Conservation (phyloP, 2,329 filamentous ascomycete species). For the Monilinia aucupariae region DNA sequence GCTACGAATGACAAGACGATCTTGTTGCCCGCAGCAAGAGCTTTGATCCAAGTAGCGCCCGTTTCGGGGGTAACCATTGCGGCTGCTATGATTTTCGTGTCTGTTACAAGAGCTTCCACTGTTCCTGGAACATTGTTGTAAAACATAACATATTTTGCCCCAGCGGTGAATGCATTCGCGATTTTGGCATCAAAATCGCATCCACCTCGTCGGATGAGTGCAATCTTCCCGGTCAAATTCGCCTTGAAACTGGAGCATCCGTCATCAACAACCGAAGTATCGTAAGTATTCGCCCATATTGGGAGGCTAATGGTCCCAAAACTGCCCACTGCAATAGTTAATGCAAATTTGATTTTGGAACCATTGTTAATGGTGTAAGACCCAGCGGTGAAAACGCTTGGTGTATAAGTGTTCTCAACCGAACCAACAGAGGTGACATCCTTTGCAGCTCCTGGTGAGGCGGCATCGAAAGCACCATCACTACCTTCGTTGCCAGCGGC, state of each 20-base stretch:
- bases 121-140: neutral
- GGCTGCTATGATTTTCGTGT: neutral
- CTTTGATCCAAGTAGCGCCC: neutral
- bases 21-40: neutral
- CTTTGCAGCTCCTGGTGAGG: neutral
- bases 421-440: neutral
- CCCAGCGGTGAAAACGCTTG: too few species aligned
- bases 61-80: neutral
- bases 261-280: constrained; percentile 6
- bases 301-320: neutral
- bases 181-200: constrained; percentile 16
- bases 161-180: neutral
- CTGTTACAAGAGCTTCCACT: neutral
- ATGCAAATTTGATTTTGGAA: neutral
- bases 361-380: neutral
- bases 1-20: neutral
- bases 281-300: neutral
- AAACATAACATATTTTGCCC: constrained; percentile 9
- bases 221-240: constrained; percentile 12
- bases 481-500: neutral
- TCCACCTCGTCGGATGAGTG: constrained; percentile 14
- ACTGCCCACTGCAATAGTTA: neutral
- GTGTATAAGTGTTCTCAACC: neutral
- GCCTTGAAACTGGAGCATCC: constrained; percentile 4
- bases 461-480: neutral